Evolutionary conservation across 106 monocot species (phyloP), one percentile per base, ranked within the genome.

Genomic region (Platanthera zijinensis): DNA sequence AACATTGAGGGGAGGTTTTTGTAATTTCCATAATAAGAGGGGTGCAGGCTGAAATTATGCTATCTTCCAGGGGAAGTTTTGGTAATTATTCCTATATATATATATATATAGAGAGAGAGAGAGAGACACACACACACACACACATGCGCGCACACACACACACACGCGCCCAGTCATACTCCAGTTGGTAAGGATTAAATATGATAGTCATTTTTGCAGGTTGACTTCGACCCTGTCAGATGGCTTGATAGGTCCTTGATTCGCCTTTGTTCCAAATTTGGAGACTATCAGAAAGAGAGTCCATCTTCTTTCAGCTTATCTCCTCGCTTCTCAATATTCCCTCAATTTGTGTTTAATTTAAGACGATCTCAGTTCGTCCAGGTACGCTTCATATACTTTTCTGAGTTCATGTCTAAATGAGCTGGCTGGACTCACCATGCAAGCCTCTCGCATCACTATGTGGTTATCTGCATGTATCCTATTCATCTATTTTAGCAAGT

Each of bases 311-410:
- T 94, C 79, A 94, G 85, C 79, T 82, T 97, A 77, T 94, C 97
- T 32, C 89, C 97, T 54, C 90, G 85, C 48, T 53, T 97, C 17
- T 97, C 97, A 45, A 93, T 97, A 86, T 93, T 97, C 79, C 96
- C 96, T 74, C 96, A 94, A 61, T 97, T 97, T 76, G 89, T 97
- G 61, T 97, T 93, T 80, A 51, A 97, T 84, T 83, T 97, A 14
- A 87, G 96, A 49, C 87, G 96, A 30, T 97, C 96, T 79, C 96
- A 97, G 71, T 97, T 97, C 85, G 96, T 97, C 67, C 96, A 97
- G 96, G 96, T 91, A 82, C 32, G 28, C 49, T 50, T 12, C 76
- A 19, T 75, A 46, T 8, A 56, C 12, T 32, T 22, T 66, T 28
- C 64, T 10, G 30, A 64, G 30, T 64, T 66, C 22, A 10, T 66